Base-by-base conservation (phyloP, 805 yeast species). In the Monosporozyma unispora region DNA sequence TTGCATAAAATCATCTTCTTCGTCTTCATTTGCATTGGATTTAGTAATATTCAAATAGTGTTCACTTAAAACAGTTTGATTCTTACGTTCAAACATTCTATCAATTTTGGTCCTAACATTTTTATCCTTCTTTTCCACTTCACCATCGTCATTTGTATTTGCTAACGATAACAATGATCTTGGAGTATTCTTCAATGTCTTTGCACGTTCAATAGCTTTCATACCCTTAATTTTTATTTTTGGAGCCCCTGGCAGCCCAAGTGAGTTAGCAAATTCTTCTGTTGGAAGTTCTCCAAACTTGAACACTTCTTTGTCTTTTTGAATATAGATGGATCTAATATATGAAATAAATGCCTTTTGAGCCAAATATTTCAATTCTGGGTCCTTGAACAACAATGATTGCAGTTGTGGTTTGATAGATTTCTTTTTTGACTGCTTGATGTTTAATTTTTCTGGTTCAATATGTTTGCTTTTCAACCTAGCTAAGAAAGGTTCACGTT, bases 171-270 rank as follows among this genome's bases (percentile, higher is more conserved):
- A 58, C 54, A 90, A 68, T 55, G 81, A 81, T 60, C 96, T 78
- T 1, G 96, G 82, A 23, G 82, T 79, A 64, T 91, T 91, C 67
- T 91, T 91, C 70, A 79, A 70, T 56, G 81, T 88, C 61, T 87
- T 87, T 23, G 75, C 70, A 54, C 69, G 71, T 48, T 66, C 64
- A 31, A 74, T 59, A 22, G 72, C 68, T 31, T 58, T 65, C 61
- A 64, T 68, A 14, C 81, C 84, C 40, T 72, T 72, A 50, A 91
- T 76, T 63, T 87, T 89, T 58, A 93, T 84, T 58, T 86, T 83
- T 41, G 99, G 99, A 3, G 96, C 96, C 48, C 97, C 96, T 1
- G 98, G 96, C 41, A 93, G 75, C 9, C 99, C 99, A 45, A 90
- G 67, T 3, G 96, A 85, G 51, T 78, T 78, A 4, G 99, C 98